These are phyloP conservation scores for Hygrocybe coccinea DNA, from an alignment of 768 basidiomycete genomes.

Conservation along the genomic window DNA sequence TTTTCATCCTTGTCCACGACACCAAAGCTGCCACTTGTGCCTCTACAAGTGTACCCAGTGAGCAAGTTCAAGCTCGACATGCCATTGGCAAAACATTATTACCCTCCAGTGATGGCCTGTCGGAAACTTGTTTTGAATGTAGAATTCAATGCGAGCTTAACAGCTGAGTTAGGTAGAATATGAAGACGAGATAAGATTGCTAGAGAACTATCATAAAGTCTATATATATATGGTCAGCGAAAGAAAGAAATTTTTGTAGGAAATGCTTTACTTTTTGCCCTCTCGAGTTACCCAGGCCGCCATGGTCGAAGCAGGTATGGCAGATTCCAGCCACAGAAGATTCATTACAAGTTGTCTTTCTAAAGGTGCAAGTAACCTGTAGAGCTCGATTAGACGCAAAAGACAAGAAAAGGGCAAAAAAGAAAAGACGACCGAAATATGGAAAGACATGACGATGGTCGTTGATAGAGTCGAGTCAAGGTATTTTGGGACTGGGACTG, in stretches of 20 bases:
- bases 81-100: constrained; percentile 16
- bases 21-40: constrained; percentile 79
- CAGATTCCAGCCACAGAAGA: constrained; percentile 79
- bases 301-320: constrained; percentile 64
- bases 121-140: constrained; percentile 77
- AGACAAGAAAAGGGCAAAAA: constrained; percentile 7
- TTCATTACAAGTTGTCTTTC: constrained; percentile 86
- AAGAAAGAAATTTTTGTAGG: constrained; percentile 10
- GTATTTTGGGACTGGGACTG: constrained; percentile 75
- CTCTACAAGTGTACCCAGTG: constrained; percentile 38
- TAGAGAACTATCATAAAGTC: constrained; percentile 69
- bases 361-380: constrained; percentile 68
- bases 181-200: constrained; percentile 60
- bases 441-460: constrained; percentile 83
- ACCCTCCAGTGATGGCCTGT: constrained; percentile 88
- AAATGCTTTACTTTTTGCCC: constrained; percentile 54
- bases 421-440: constrained; percentile 66
- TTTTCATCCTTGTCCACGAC: constrained; percentile 64
- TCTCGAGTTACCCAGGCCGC: constrained; percentile 72
- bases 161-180: constrained; percentile 56
- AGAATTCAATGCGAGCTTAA: constrained; percentile 63
- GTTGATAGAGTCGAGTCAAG: constrained; percentile 73
- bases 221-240: constrained; percentile 23
- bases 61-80: background rate
- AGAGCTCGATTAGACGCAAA: constrained; percentile 11